phyloP scores from a whole-genome alignment of 805 yeast genomes.

The Candida boleticola region DNA sequence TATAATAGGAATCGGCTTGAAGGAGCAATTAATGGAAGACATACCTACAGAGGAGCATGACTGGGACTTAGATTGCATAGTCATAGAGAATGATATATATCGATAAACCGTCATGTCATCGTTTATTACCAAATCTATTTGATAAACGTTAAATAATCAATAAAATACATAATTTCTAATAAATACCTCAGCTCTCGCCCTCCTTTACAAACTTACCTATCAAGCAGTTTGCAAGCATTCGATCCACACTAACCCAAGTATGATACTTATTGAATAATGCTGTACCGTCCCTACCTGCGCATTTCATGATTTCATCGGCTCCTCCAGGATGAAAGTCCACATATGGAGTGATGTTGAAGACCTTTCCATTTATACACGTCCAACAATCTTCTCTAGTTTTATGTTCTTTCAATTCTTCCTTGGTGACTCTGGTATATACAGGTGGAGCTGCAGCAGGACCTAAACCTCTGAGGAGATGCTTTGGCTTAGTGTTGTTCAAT shows the following conservation, averaged over 20 bases:
- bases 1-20: constrained; percentile 63
- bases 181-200: constrained; percentile 1
- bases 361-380: constrained; percentile 78
- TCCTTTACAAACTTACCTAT: constrained; percentile 53
- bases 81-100: constrained; percentile 36
- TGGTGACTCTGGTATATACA: constrained; percentile 46
- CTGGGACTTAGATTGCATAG: constrained; percentile 52
- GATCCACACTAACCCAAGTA: constrained; percentile 76
- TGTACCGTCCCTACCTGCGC: constrained; percentile 87
- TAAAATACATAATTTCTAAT: too few species aligned
- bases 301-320: constrained; percentile 64
- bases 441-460: constrained; percentile 53
- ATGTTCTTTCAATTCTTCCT: constrained; percentile 61
- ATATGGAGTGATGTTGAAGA: constrained; percentile 85
- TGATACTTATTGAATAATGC: constrained; percentile 67
- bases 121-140: neutral
- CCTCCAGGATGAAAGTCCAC: constrained; percentile 94
- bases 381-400: constrained; percentile 68
- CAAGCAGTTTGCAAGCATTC: constrained; percentile 74
- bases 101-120: neutral
- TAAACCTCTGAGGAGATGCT: constrained; percentile 53
- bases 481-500: constrained; percentile 42
- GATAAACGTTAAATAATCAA: too few species aligned
- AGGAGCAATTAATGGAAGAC: constrained; percentile 53
- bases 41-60: constrained; percentile 67